A percentile compares a stretch with the other conserved stretches of the same genome.
Conservation (phyloP, 331 rosid species). For the Cucumis variabilis region DNA sequence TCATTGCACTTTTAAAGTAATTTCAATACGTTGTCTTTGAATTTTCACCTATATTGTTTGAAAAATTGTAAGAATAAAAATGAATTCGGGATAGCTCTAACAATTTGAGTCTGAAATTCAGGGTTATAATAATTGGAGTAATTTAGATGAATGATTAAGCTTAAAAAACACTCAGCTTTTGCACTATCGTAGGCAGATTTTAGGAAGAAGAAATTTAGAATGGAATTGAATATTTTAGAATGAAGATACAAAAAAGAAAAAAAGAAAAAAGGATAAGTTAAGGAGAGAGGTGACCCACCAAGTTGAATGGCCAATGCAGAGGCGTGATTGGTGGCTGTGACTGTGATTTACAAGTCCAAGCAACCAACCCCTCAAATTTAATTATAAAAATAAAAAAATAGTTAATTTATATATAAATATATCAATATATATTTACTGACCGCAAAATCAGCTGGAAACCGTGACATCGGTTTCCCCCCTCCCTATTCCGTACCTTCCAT, state of each 20-base stretch:
- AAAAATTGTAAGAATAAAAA: no score
- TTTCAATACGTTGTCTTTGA: no score
- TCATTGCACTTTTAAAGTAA: no score
- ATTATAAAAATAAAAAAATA: neutral
- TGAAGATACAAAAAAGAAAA: neutral
- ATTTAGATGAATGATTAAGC: conserved; percentile 6
- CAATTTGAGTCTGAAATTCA: no score
- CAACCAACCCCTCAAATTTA: neutral
- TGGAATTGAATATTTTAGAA: neutral
- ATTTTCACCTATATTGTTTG: no score
- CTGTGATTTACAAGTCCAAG: conserved; percentile 21
- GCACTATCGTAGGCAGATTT: conserved; percentile 19
- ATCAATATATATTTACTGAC: neutral
- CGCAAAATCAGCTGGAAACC: conserved; percentile 32
- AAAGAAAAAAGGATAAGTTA: neutral
- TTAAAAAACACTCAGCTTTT: conserved; percentile 21
- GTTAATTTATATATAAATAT: neutral
- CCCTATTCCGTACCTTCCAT: conserved; percentile 19
- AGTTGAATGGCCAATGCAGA: conserved; percentile 5
- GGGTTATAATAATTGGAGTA: no score
- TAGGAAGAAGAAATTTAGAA: neutral
- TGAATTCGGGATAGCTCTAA: no score
- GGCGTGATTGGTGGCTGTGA: conserved; percentile 32
- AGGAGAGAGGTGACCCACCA: conserved; percentile 3
- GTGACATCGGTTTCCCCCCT: conserved; percentile 27